Percentiles rank a stretch among this genome's conserved stretches.
These are phyloP conservation scores for Alternaria longipes DNA, from an alignment of 2,329 filamentous ascomycete species.

Conservation along the genomic window DNA sequence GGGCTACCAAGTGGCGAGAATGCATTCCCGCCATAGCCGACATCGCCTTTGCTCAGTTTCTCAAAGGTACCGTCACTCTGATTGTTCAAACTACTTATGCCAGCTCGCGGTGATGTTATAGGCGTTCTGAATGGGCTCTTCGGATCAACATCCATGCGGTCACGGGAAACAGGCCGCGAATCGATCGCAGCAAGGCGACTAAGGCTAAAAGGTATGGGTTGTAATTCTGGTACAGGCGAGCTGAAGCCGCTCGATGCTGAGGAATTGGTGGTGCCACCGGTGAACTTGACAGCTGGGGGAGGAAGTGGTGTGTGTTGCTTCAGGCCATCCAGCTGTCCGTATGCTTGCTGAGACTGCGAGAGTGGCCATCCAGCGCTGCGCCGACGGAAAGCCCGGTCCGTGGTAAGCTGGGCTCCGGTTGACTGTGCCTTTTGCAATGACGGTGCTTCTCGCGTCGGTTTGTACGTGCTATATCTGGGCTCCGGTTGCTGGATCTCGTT, in stretches of 20 bases:
- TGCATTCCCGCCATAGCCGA: conserved; percentile 52
- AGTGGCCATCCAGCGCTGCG: conserved; percentile 46
- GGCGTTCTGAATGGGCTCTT: conserved; percentile 38
- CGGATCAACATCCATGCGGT: conserved; percentile 44
- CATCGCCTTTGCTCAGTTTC: conserved; percentile 73
- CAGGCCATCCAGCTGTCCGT: conserved; percentile 37
- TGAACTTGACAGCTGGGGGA: conserved; percentile 45
- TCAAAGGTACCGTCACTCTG: conserved; percentile 60
- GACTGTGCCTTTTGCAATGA: conserved; percentile 31
- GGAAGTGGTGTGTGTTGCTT: conserved; percentile 39
- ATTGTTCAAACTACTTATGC: conserved; percentile 23
- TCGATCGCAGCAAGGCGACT: conserved; percentile 40
- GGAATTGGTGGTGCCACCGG: conserved; percentile 37
- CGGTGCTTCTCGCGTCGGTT: conserved; percentile 63
- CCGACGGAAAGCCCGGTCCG: conserved; percentile 41
- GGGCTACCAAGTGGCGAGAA: conserved; percentile 40
- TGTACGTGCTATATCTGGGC: conserved; percentile 86
- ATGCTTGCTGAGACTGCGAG: conserved; percentile 39
- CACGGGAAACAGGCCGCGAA: conserved; percentile 45
- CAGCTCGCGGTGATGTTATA: conserved; percentile 31
- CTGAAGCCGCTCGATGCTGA: conserved; percentile 32
- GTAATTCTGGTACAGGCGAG: conserved; percentile 50
- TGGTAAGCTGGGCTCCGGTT: conserved; percentile 29
- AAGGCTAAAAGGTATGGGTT: conserved; percentile 63
- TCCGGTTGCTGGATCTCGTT: conserved; percentile 92